These are phyloP conservation scores for Fusarium heterosporum DNA, from an alignment of 2,329 filamentous ascomycete species.

Conservation along the genomic window DNA sequence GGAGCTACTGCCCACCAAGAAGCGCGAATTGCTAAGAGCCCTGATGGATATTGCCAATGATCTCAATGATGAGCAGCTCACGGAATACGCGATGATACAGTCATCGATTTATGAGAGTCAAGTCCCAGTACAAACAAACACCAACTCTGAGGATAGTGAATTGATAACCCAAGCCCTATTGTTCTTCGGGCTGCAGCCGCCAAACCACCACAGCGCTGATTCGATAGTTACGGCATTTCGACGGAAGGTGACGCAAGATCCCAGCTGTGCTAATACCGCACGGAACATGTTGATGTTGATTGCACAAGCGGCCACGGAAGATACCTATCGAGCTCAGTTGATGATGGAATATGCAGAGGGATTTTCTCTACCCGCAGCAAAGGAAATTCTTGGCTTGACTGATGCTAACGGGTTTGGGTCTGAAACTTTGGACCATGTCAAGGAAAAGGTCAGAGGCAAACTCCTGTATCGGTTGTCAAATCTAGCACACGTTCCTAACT, in stretches of 20 bases:
- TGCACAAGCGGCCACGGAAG: slow-evolving; percentile 51
- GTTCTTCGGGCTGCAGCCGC: slow-evolving; percentile 52
- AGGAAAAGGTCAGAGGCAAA: slow-evolving; percentile 45
- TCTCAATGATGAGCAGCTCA: slow-evolving; percentile 50
- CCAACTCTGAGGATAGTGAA: slow-evolving; percentile 47
- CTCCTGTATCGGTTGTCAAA: background rate
- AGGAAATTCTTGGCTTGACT: slow-evolving; percentile 48
- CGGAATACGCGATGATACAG: slow-evolving; percentile 54
- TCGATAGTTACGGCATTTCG: slow-evolving; percentile 53
- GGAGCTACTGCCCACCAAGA: slow-evolving; percentile 50
- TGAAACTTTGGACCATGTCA: slow-evolving; percentile 44
- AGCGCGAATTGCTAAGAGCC: slow-evolving; percentile 50
- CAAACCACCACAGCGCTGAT: slow-evolving; percentile 52
- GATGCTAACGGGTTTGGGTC: slow-evolving; percentile 42
- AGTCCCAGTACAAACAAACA: slow-evolving; percentile 43
- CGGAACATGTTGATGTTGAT: slow-evolving; percentile 52
- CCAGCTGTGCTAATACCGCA: slow-evolving; percentile 49
- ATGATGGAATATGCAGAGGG: slow-evolving; percentile 52
- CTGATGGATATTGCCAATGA: slow-evolving; percentile 53
- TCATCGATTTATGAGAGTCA: slow-evolving; percentile 56
- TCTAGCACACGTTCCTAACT: slow-evolving; percentile 21
- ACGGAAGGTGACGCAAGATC: slow-evolving; percentile 49
- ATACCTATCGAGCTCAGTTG: slow-evolving; percentile 50
- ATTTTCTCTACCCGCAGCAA: slow-evolving; percentile 53
- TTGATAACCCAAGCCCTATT: slow-evolving; percentile 50